Base-by-base conservation (phyloP, 2,329 filamentous ascomycete species). In the Clarireedia homoeocarpa region DNA sequence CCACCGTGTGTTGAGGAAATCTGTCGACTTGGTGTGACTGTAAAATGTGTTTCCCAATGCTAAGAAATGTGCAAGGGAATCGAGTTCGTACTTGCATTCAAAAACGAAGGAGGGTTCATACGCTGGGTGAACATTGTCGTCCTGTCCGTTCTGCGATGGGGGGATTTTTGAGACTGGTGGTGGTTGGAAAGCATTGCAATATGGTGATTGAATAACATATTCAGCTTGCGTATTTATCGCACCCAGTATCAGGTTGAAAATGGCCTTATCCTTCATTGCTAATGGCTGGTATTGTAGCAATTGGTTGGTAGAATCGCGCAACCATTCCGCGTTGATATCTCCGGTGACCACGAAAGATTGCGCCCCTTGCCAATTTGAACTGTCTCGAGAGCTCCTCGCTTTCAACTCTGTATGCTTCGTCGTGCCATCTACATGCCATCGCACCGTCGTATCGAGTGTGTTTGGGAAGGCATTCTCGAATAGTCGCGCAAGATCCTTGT, bases 11-110 rank as follows among this genome's bases (percentile, higher is more conserved):
- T 82, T 91, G 39, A 97, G 69, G 68, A 95, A 96, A 1, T 86
- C 85, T 0, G 79, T 86, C 0, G 89, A 92, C 2, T 79, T 79
- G 0, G 90, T 95, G 67, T 89, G 80, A 40, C 87, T 82, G 72
- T 94, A 80, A 72, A 95, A 97, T 64, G 96, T 85, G 66, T 96
- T 96, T 17, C 80, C 82, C 2, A 99, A 74, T 0, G 88, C 84
- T 5, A 99, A 79, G 70, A 99, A 99, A 68, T 95, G 86, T 0
- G 91, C 94, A 0, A 99, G 78, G 7, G 91, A 96, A 73, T 99
- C 94, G 23, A 99, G 83, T 74, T 99, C 94, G 72, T 97, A 99
- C 73, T 99, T 99, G 81, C 94, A 99, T 72, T 99, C 94, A 62
- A 96, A 99, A 3, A 99, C 94, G 49, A 85, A 81, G 0, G 78